Conservation (phyloP, 2,329 filamentous ascomycete genomes). For the Tolypocladium pustulatum region DNA sequence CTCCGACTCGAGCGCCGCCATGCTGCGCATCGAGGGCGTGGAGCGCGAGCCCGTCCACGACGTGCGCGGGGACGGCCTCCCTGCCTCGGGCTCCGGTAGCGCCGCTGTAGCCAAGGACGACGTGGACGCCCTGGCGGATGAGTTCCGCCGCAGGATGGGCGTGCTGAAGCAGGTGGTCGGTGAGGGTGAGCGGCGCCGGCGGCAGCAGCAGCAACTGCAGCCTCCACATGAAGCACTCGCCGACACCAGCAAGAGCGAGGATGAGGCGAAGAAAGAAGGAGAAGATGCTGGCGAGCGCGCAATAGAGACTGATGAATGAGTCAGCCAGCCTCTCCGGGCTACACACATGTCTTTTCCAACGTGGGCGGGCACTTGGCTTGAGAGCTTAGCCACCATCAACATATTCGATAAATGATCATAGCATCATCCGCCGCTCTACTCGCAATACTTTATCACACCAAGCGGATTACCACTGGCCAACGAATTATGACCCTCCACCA, state of each 20-base stretch:
- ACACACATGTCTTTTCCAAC: neutral
- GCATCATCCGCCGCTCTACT: neutral
- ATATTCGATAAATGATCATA: neutral
- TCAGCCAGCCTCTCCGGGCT: neutral
- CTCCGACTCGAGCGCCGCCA: conserved; percentile 13
- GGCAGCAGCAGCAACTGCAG: neutral
- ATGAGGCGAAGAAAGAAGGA: neutral
- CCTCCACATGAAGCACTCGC: neutral
- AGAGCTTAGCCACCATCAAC: neutral
- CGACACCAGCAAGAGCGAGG: neutral
- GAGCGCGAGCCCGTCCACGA: conserved; percentile 23
- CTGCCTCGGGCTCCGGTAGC: conserved; percentile 17
- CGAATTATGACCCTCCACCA: neutral
- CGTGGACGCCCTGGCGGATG: conserved; percentile 39
- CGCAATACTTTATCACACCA: neutral
- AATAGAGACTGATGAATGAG: neutral
- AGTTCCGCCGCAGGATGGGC: conserved; percentile 48
- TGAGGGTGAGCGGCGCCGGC: conserved; percentile 34
- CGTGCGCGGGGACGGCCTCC: conserved; percentile 12
- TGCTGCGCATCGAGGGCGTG: conserved; percentile 26
- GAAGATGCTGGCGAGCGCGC: neutral
- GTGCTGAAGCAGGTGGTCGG: conserved; percentile 42
- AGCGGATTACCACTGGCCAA: neutral
- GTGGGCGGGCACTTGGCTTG: neutral
- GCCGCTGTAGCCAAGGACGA: conserved; percentile 30